phyloP scores from a whole-genome alignment of 352 stramenopile genomes.

The Peronosclerospora sorghi region DNA sequence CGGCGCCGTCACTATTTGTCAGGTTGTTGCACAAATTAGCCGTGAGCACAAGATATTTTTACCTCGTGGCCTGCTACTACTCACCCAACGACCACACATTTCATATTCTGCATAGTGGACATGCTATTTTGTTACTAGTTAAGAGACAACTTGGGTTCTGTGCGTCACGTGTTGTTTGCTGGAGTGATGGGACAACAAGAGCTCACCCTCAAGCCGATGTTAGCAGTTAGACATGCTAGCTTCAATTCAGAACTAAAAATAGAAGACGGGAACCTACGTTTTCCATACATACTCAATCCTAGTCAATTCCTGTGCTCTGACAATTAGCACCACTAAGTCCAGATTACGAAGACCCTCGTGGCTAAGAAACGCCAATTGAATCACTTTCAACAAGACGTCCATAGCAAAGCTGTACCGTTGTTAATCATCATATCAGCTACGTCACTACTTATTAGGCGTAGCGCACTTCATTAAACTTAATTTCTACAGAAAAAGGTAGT shows the following conservation, averaged over 20 bases:
- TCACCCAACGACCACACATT: conserved; percentile 87
- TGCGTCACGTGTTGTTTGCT: conserved; percentile 8
- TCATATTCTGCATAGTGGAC: conserved; percentile 90
- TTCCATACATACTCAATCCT: conserved; percentile 13
- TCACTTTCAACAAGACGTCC: neutral
- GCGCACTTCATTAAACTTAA: conserved; percentile 60
- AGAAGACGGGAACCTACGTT: conserved; percentile 15
- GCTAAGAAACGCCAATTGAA: neutral
- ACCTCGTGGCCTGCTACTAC: conserved; percentile 16
- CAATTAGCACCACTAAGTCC: conserved; percentile 8
- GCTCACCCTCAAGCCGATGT: conserved; percentile 1
- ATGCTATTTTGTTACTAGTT: conserved; percentile 3
- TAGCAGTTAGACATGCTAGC: conserved; percentile 25
- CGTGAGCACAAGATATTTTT: neutral
- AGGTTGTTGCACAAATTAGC: conserved; percentile 1
- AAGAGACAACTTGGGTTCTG: neutral
- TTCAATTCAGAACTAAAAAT: conserved; percentile 30
- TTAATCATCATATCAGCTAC: neutral
- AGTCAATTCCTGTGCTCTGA: conserved; percentile 5
- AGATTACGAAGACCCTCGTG: conserved; percentile 4
- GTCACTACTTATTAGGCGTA: conserved; percentile 5
- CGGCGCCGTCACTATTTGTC: conserved; percentile 82
- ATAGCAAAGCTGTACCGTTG: neutral
- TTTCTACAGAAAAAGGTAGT: conserved; percentile 25
- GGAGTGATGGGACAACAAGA: conserved; percentile 8